phyloP scores from a whole-genome alignment of 192 early-diverging fungal genomes.

The Radiomyces spectabilis region DNA sequence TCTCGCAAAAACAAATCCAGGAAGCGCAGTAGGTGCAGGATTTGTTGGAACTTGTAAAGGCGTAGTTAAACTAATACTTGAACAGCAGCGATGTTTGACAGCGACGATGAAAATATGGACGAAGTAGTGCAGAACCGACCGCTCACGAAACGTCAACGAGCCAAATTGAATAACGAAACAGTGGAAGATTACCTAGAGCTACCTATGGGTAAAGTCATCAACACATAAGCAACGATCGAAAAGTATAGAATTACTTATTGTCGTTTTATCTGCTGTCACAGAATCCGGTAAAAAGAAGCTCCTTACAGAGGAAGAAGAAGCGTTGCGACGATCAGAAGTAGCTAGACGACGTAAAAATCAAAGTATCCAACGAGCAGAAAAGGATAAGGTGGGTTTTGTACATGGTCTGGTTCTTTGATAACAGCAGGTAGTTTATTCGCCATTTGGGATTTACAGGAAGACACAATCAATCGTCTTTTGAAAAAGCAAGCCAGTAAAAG shows the following conservation, averaged over 20 bases:
- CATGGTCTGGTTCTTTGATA: too few relatives aligned
- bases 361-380: conserved; percentile 68
- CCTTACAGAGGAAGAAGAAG: conserved; percentile 64
- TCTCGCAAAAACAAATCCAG: conserved; percentile 3
- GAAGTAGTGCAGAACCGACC: conserved; percentile 28
- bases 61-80: neutral
- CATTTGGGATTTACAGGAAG: conserved; percentile 39
- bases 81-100: neutral
- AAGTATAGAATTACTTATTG: neutral
- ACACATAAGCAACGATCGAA: neutral
- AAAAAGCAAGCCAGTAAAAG: conserved; percentile 75
- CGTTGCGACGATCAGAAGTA: conserved; percentile 63
- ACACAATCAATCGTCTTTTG: conserved; percentile 73
- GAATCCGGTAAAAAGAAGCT: conserved; percentile 56
- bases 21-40: neutral
- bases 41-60: neutral
- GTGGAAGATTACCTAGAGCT: conserved; percentile 61
- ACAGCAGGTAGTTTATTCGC: too few relatives aligned
- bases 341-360: conserved; percentile 73
- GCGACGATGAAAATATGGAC: conserved; percentile 4
- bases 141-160: conserved; percentile 66
- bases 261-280: conserved; percentile 1
- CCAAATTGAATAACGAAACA: conserved; percentile 48
- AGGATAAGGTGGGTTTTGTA: conserved; percentile 47
- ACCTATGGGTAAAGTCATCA: conserved; percentile 44